Percentiles rank a stretch among this genome's conserved stretches.
Conservation (phyloP, 169 alveolate species). For the Plasmodium chabaudi region DNA sequence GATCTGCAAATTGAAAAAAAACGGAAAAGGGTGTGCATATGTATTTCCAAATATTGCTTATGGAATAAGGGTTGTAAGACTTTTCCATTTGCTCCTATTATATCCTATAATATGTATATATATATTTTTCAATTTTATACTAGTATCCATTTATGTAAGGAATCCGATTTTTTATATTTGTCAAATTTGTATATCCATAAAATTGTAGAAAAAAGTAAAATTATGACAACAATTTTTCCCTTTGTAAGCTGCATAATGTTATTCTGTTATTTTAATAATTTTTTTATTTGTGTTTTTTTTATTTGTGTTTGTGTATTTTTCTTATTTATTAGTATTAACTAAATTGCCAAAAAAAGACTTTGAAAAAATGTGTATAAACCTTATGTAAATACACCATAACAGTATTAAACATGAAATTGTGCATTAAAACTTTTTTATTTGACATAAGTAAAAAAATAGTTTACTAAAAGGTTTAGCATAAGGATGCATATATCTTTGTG, state of each 20-base stretch:
- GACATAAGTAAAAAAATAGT: too few relatives aligned
- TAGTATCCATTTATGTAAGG: conserved; percentile 58
- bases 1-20: conserved; percentile 54
- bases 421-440: conserved; percentile 6
- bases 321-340: too few relatives aligned
- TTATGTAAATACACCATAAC: conserved; percentile 43
- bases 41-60: too few relatives aligned
- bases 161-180: conserved; percentile 63
- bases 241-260: conserved; percentile 46
- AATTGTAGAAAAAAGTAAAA: conserved; percentile 34
- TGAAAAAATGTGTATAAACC: conserved; percentile 7
- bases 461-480: too few relatives aligned
- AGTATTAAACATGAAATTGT: background rate
- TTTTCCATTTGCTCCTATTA: too few relatives aligned
- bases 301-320: background rate
- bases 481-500: too few relatives aligned
- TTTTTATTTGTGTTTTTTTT: background rate
- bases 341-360: background rate
- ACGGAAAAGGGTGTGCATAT: conserved; percentile 3
- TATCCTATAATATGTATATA: too few relatives aligned
- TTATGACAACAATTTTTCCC: conserved; percentile 52
- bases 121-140: conserved; percentile 30
- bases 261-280: conserved; percentile 1
- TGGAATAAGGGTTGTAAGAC: too few relatives aligned
- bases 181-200: conserved; percentile 66